Evolutionary conservation across 2,329 filamentous ascomycete species (phyloP).

Genomic region (Dactylonectria macrodidyma): DNA sequence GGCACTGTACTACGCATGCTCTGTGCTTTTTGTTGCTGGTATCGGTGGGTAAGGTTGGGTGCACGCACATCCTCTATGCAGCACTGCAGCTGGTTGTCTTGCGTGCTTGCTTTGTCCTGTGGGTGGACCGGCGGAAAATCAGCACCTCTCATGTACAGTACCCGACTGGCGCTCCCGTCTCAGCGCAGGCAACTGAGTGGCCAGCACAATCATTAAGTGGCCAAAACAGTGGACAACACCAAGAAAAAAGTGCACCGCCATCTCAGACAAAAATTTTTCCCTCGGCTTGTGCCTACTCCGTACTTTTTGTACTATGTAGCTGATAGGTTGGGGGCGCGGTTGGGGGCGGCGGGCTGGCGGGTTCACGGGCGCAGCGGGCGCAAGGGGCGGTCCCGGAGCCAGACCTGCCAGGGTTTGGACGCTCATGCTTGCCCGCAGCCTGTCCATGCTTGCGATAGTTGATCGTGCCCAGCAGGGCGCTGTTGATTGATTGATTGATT

Average conservation of each 20-base stretch:
- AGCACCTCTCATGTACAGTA: background rate
- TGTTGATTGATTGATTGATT: constrained; percentile 42
- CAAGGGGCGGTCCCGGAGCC: constrained; percentile 36
- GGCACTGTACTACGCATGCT: too few species aligned
- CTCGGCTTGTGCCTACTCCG: background rate
- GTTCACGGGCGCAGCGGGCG: constrained; percentile 43
- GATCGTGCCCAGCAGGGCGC: constrained; percentile 40
- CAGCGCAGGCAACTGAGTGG: too few species aligned
- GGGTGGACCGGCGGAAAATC: background rate
- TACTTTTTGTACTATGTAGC: background rate
- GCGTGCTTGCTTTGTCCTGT: background rate
- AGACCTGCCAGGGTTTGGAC: constrained; percentile 31
- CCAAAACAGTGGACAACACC: background rate
- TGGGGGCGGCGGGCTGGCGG: constrained; percentile 34
- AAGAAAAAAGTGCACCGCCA: too few species aligned
- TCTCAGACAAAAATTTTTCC: background rate
- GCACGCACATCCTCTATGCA: background rate
- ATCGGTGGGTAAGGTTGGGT: background rate
- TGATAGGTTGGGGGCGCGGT: constrained; percentile 28
- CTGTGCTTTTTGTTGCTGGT: background rate
- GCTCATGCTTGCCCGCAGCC: constrained; percentile 22
- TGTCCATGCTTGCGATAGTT: constrained; percentile 26
- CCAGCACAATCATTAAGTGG: background rate
- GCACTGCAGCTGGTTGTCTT: background rate
- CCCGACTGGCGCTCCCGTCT: background rate